Evolutionary conservation across 345 rosid species (phyloP), one percentile per base, ranked within the genome.

Genomic region (Psidium guajava): DNA sequence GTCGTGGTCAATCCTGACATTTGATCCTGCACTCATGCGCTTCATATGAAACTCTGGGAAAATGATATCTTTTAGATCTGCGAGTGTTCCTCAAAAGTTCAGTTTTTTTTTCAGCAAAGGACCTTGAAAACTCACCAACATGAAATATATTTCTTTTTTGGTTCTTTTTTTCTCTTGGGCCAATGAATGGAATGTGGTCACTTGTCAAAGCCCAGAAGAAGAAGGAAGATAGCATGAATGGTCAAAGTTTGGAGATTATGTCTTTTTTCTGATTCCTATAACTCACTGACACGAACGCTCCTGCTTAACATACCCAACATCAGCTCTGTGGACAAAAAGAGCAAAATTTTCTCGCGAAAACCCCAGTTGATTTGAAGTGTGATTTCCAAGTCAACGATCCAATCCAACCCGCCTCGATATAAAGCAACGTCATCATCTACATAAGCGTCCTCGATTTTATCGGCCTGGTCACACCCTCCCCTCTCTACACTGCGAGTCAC

Each of bases 121-220:
- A 32, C 24, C 77, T 32, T 4, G 32, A 8, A 25, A 32, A 14
- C 24, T 64, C 44, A 32, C 4, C 47, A 69, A 42, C 75, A 64
- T 8, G 42, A 64, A 36, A n/a, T 32, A 15, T 28, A 24, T 28
- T 1, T 1, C 21, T 7, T 2, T 0, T 6, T 27, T 0, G 8
- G 49, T 49, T 49, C 42, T 49, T 40, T 40, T 40, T 0, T 27
- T 59, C 0, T 15, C 24, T 69, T 69, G 24, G 13, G 1, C 24
- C 47, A 8, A 69, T 8, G 24, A 32, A 16, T 36, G 77, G 24
- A 69, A 32, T 32, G 75, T 32, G 75, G 75, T 64, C 44, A 32
- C 28, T 54, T 64, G 75, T 36, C 40, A 1, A 61, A 64, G 14
- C 42, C 75, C 75, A 1, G 3, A 8, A 28, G 42, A 3, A 0